These are phyloP conservation scores for Meyerozyma sp. DNA, from an alignment of 1,139 yeast species.

Conservation along the genomic window DNA sequence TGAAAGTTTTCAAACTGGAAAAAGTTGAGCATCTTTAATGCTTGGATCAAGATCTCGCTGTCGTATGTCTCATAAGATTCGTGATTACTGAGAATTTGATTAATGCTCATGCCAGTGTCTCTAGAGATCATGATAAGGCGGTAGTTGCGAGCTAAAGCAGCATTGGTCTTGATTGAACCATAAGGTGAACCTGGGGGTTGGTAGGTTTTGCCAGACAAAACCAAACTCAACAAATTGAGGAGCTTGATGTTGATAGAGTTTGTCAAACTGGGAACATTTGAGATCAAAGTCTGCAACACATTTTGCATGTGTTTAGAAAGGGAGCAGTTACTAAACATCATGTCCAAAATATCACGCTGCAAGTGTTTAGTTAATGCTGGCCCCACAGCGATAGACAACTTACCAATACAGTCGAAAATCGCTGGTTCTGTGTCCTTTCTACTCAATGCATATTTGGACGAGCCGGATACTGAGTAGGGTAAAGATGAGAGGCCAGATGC, in stretches of 20 bases:
- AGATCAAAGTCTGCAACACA: slow-evolving; percentile 62
- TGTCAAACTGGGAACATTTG: slow-evolving; percentile 75
- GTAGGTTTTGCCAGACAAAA: slow-evolving; percentile 78
- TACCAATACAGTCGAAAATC: slow-evolving; percentile 83
- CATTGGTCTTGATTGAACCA: slow-evolving; percentile 57
- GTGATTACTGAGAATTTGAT: slow-evolving; percentile 30
- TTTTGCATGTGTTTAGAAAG: slow-evolving; percentile 75
- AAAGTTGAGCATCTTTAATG: slow-evolving; percentile 65
- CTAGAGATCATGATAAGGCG: slow-evolving; percentile 67
- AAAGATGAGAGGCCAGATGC: not conserved
- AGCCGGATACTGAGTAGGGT: slow-evolving; percentile 19
- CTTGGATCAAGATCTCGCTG: slow-evolving; percentile 54
- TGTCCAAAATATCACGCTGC: slow-evolving; percentile 73
- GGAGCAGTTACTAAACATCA: slow-evolving; percentile 74
- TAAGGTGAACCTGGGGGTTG: slow-evolving; percentile 88
- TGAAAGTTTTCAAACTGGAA: slow-evolving; percentile 75
- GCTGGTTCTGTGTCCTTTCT: slow-evolving; percentile 81
- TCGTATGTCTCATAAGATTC: slow-evolving; percentile 43
- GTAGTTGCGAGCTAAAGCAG: slow-evolving; percentile 67
- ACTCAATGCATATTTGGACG: slow-evolving; percentile 54
- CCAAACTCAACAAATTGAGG: slow-evolving; percentile 66
- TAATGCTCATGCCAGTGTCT: slow-evolving; percentile 49
- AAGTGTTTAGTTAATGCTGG: slow-evolving; percentile 91
- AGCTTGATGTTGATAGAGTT: slow-evolving; percentile 67
- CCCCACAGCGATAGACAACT: slow-evolving; percentile 84